Percentiles rank a stretch among this genome's conserved stretches.
These are phyloP conservation scores for Cordyceps tenuipes DNA, from an alignment of 2,329 filamentous ascomycete species.

Conservation along the genomic window DNA sequence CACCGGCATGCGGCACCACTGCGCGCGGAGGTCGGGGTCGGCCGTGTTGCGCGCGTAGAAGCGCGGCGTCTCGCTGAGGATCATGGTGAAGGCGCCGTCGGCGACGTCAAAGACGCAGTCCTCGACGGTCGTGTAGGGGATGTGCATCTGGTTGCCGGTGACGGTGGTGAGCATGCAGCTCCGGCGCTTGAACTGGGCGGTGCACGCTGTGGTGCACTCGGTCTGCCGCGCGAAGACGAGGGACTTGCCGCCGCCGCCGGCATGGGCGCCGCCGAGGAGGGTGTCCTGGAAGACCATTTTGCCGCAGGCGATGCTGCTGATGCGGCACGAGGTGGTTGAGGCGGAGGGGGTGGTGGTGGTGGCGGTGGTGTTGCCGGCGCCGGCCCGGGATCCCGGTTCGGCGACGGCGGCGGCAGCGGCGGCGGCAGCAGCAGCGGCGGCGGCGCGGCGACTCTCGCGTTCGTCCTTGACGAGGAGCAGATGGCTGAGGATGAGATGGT, in stretches of 20 bases:
- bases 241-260: slow-evolving; percentile 8
- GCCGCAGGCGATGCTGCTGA: slow-evolving; percentile 33
- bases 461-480: slow-evolving; percentile 18
- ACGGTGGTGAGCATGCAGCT: slow-evolving; percentile 32
- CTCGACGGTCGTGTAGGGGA: slow-evolving; percentile 40
- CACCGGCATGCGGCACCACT: slow-evolving; percentile 23
- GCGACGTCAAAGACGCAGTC: slow-evolving; percentile 33
- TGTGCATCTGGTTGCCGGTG: slow-evolving; percentile 30
- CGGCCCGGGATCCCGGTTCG: too few relatives aligned
- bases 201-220: slow-evolving; percentile 25
- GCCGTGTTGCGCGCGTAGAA: slow-evolving; percentile 31
- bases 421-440: neutral
- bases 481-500: slow-evolving; percentile 19
- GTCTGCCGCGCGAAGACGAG: slow-evolving; percentile 38
- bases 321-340: slow-evolving; percentile 14
- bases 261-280: neutral
- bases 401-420: neutral
- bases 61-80: slow-evolving; percentile 42
- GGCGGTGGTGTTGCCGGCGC: too few relatives aligned
- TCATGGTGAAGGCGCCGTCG: slow-evolving; percentile 36
- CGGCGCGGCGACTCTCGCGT: slow-evolving; percentile 12
- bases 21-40: slow-evolving; percentile 2
- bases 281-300: slow-evolving; percentile 32
- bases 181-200: slow-evolving; percentile 35
- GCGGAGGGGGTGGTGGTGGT: too few relatives aligned